Percentiles rank a stretch among this genome's conserved stretches.
These are phyloP conservation scores for Sporisorium iseilematis-ciliati DNA, from an alignment of 1,284 basidiomycete species.

Conservation along the genomic window DNA sequence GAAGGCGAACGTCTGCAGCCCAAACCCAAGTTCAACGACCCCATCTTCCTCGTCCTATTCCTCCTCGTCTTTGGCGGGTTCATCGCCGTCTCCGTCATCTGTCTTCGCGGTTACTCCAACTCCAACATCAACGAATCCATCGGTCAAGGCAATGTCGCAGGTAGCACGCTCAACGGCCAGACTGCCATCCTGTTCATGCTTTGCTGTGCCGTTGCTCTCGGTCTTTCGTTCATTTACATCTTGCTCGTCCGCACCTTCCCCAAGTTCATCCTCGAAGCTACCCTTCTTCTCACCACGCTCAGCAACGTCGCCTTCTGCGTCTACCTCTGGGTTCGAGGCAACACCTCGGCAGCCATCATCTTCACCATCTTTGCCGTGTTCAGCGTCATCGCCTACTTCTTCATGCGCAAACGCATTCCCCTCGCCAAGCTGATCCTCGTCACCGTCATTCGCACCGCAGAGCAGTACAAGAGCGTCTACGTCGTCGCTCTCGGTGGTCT, in stretches of 20 bases:
- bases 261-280: slow-evolving; percentile 71
- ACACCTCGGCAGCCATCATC: slow-evolving; percentile 60
- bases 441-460: slow-evolving; percentile 58
- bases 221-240: slow-evolving; percentile 73
- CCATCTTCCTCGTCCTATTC: slow-evolving; percentile 69
- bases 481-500: slow-evolving; percentile 55
- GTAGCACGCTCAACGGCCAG: slow-evolving; percentile 80
- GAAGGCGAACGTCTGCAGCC: slow-evolving; percentile 59
- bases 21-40: slow-evolving; percentile 61
- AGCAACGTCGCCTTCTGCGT: slow-evolving; percentile 57
- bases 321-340: slow-evolving; percentile 54
- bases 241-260: slow-evolving; percentile 81
- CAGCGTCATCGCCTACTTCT: slow-evolving; percentile 61
- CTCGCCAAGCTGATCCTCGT: slow-evolving; percentile 61
- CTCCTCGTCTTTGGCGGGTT: slow-evolving; percentile 69
- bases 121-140: slow-evolving; percentile 39
- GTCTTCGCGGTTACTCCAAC: slow-evolving; percentile 58
- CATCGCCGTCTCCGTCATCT: slow-evolving; percentile 70
- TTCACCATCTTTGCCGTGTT: slow-evolving; percentile 66
- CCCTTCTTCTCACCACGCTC: slow-evolving; percentile 55
- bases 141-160: slow-evolving; percentile 75
- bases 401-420: slow-evolving; percentile 62
- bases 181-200: slow-evolving; percentile 79
- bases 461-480: slow-evolving; percentile 60
- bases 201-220: slow-evolving; percentile 76